phyloP scores from a whole-genome alignment of 768 basidiomycete genomes.

The Chiua virens region DNA sequence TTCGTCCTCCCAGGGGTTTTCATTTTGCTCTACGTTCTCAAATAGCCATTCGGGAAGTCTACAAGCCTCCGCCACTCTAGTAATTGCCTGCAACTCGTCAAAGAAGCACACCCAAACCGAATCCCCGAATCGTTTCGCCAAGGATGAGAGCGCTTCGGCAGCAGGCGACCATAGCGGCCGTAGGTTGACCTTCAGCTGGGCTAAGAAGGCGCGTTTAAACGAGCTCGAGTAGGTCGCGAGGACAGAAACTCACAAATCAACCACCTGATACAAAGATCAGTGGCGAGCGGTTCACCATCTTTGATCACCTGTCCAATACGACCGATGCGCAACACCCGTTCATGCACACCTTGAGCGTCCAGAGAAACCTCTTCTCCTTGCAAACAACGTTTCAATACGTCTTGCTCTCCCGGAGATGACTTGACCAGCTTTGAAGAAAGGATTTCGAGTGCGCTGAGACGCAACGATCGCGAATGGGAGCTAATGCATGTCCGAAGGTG shows the following conservation, averaged over 20 bases:
- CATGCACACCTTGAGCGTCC: constrained; percentile 78
- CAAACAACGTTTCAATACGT: constrained; percentile 64
- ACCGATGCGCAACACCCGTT: constrained; percentile 77
- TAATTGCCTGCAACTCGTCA: constrained; percentile 50
- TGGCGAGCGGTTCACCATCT: constrained; percentile 49
- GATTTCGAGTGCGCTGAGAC: constrained; percentile 64
- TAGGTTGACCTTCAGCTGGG: too few species aligned
- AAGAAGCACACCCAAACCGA: constrained; percentile 73
- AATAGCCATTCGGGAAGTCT: too few species aligned
- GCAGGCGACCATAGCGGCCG: constrained; percentile 91
- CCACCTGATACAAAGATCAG: constrained; percentile 71
- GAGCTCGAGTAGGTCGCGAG: not conserved
- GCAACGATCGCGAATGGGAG: constrained; percentile 69
- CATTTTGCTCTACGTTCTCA: too few species aligned
- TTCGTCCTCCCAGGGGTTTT: too few species aligned
- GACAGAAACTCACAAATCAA: constrained; percentile 54
- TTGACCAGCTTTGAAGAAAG: constrained; percentile 54
- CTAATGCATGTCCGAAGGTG: constrained; percentile 54
- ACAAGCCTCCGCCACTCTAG: too few species aligned
- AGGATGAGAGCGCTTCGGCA: constrained; percentile 56
- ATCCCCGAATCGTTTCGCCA: constrained; percentile 61
- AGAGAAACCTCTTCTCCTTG: constrained; percentile 81
- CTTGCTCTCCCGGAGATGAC: constrained; percentile 42
- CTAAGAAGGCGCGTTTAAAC: not conserved
- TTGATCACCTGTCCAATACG: constrained; percentile 63